Conservation (phyloP, 116 monocot genomes). For the Papilionanthe hybrid region DNA sequence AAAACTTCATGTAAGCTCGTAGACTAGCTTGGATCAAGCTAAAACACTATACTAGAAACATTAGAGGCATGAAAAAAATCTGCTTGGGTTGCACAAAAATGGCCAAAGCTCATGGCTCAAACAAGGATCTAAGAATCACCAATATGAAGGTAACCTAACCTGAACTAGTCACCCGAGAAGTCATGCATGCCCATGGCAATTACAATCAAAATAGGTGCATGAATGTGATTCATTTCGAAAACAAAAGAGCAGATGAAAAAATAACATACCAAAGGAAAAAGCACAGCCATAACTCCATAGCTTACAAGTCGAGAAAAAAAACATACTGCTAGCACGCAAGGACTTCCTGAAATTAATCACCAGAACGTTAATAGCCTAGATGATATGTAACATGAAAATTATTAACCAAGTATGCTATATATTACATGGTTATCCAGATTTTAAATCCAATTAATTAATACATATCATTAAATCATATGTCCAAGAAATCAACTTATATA, state of each 20-base stretch:
- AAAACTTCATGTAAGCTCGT: too few species aligned
- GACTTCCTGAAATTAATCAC: conserved; percentile 60
- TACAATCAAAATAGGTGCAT: not conserved
- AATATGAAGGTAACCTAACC: too few species aligned
- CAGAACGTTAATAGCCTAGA: not conserved
- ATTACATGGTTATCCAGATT: not conserved
- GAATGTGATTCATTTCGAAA: conserved; percentile 1
- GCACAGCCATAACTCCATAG: conserved; percentile 86
- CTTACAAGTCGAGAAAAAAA: conserved; percentile 80
- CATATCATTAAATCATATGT: not conserved
- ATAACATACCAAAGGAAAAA: conserved; percentile 80
- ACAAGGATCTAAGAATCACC: not conserved
- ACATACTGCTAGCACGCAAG: conserved; percentile 80
- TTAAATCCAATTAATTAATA: not conserved
- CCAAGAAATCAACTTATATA: not conserved
- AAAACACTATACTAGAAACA: not conserved
- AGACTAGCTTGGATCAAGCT: too few species aligned
- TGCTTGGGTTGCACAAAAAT: too few species aligned
- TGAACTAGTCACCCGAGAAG: not conserved
- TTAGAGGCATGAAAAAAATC: not conserved
- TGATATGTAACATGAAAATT: not conserved
- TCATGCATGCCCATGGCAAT: not conserved
- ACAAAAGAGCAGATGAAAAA: not conserved
- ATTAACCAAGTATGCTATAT: not conserved
- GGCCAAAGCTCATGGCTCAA: not conserved